Evolutionary conservation across 2,329 filamentous ascomycete genomes (phyloP).

Genomic region (Clonostachys byssicola): DNA sequence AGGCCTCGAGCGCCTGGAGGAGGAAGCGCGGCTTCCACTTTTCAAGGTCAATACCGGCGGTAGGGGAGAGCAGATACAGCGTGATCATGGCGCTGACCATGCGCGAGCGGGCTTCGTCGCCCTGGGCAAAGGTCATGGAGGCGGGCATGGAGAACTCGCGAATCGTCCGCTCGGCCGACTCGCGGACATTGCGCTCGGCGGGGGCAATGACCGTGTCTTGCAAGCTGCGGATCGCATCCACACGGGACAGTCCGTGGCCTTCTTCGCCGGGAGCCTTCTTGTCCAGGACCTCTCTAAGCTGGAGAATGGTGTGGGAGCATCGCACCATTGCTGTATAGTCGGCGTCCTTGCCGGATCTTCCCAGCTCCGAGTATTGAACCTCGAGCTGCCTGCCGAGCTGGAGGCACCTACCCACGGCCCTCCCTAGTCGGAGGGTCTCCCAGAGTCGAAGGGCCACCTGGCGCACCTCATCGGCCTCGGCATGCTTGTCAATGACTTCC

Average conservation of each 20-base stretch:
- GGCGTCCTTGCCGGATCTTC: slow-evolving; percentile 39
- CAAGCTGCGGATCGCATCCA: slow-evolving; percentile 69
- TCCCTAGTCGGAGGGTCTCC: slow-evolving; percentile 72
- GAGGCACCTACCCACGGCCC: slow-evolving; percentile 74
- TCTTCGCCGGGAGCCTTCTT: slow-evolving; percentile 67
- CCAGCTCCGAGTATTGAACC: slow-evolving; percentile 70
- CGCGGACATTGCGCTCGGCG: slow-evolving; percentile 69
- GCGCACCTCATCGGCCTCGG: slow-evolving; percentile 78
- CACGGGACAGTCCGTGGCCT: slow-evolving; percentile 68
- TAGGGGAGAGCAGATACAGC: slow-evolving; percentile 78
- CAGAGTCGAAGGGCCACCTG: slow-evolving; percentile 74
- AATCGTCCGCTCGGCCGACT: slow-evolving; percentile 72
- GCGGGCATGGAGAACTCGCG: slow-evolving; percentile 73
- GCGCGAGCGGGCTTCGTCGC: slow-evolving; percentile 70
- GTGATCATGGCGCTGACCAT: slow-evolving; percentile 71
- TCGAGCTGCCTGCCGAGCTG: slow-evolving; percentile 83
- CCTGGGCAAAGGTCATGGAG: slow-evolving; percentile 55
- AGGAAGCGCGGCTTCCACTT: slow-evolving; percentile 66
- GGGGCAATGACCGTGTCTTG: slow-evolving; percentile 66
- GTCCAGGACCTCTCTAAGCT: slow-evolving; percentile 68
- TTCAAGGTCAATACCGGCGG: slow-evolving; percentile 44
- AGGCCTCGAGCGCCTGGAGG: slow-evolving; percentile 72
- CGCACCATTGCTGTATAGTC: slow-evolving; percentile 78
- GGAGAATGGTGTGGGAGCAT: slow-evolving; percentile 75
- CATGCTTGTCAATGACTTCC: slow-evolving; percentile 82